Evolutionary conservation across 2,329 filamentous ascomycete species (phyloP).

Genomic region (Hirsutella rhossiliensis): DNA sequence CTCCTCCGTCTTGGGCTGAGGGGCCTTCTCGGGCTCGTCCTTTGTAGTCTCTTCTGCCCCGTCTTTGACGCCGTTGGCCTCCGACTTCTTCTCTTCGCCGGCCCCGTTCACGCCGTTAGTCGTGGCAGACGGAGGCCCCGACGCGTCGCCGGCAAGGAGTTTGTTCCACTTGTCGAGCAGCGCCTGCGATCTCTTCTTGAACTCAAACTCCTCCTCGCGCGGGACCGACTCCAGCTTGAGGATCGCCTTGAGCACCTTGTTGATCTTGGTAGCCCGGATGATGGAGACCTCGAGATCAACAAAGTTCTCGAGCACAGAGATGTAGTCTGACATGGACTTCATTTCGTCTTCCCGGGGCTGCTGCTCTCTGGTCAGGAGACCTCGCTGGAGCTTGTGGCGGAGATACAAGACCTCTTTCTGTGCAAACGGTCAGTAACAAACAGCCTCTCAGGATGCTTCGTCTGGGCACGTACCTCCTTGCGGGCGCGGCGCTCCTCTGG

Average conservation of each 20-base stretch:
- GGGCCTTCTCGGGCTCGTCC: slow-evolving; percentile 8
- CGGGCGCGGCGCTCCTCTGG: slow-evolving; percentile 45
- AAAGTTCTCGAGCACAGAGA: slow-evolving; percentile 68
- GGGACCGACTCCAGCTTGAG: slow-evolving; percentile 79
- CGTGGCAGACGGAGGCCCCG: slow-evolving; percentile 23
- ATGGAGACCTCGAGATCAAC: slow-evolving; percentile 77
- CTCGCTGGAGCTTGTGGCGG: slow-evolving; percentile 89
- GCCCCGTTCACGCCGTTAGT: slow-evolving; percentile 38
- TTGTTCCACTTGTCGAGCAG: slow-evolving; percentile 86
- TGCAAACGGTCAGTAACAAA: slow-evolving; percentile 18
- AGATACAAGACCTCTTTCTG: slow-evolving; percentile 80
- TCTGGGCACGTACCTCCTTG: slow-evolving; percentile 38
- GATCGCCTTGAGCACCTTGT: slow-evolving; percentile 95
- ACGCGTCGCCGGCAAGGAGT: slow-evolving; percentile 51
- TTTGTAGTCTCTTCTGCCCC: slow-evolving; percentile 25
- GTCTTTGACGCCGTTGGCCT: slow-evolving; percentile 27
- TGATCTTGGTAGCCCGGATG: slow-evolving; percentile 88
- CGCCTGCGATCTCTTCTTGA: slow-evolving; percentile 71
- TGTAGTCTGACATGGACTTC: slow-evolving; percentile 63
- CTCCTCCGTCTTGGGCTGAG: slow-evolving; percentile 8
- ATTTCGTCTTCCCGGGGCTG: slow-evolving; percentile 81
- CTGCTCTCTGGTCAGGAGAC: slow-evolving; percentile 74
- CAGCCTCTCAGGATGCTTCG: too few species aligned
- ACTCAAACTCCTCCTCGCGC: slow-evolving; percentile 76
- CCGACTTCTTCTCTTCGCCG: slow-evolving; percentile 11